Conservation (phyloP, 148 eudicot species). For the Amaranthus hypochondriacus region DNA sequence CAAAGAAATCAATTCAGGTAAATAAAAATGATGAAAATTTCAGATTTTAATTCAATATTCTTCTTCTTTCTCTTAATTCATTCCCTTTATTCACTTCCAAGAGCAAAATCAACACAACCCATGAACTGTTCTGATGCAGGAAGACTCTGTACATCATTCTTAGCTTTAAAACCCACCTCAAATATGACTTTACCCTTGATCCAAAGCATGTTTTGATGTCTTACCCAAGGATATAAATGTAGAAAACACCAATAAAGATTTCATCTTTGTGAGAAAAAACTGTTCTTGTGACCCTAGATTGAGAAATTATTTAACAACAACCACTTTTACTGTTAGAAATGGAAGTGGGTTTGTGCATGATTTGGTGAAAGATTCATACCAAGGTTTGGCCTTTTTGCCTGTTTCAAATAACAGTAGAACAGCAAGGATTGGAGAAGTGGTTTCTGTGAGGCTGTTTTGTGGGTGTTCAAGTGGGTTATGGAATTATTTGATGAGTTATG, state of each 20-base stretch:
- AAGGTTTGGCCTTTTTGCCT: slow-evolving; percentile 62
- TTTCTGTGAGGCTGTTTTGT: slow-evolving; percentile 63
- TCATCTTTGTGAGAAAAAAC: slow-evolving; percentile 65
- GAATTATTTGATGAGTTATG: slow-evolving; percentile 97
- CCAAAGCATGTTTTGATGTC: slow-evolving; percentile 88
- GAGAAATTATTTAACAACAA: slow-evolving; percentile 48
- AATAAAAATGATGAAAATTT: slow-evolving; percentile 26
- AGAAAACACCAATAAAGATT: slow-evolving; percentile 50
- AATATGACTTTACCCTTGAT: slow-evolving; percentile 48
- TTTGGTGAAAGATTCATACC: slow-evolving; percentile 55
- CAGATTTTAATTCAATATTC: slow-evolving; percentile 1
- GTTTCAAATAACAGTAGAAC: slow-evolving; percentile 31
- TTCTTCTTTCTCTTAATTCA: slow-evolving; percentile 2
- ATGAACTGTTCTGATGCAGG: slow-evolving; percentile 66
- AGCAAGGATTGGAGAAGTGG: slow-evolving; percentile 49
- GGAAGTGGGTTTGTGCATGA: slow-evolving; percentile 57
- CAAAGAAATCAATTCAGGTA: background rate
- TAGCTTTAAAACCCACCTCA: slow-evolving; percentile 56
- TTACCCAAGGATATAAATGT: slow-evolving; percentile 54
- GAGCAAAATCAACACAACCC: slow-evolving; percentile 37
- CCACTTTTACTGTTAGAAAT: slow-evolving; percentile 69
- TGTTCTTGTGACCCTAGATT: slow-evolving; percentile 62
- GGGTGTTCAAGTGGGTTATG: slow-evolving; percentile 96
- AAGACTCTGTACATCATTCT: slow-evolving; percentile 71
- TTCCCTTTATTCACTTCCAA: slow-evolving; percentile 20